phyloP scores from a whole-genome alignment of 768 basidiomycete genomes.

The Termitomyces sp. region DNA sequence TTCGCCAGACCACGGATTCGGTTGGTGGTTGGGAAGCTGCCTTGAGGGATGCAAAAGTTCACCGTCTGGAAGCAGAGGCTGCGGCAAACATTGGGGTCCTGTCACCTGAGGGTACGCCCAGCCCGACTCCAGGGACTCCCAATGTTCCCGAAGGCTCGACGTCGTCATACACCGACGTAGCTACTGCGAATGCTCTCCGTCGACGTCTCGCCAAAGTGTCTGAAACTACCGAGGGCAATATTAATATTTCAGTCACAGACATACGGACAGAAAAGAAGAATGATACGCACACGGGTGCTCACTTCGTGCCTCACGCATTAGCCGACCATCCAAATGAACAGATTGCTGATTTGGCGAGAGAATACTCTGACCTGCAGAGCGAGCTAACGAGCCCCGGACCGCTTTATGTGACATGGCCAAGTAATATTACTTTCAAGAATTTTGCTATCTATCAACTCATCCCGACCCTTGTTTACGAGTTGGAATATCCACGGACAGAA shows the following conservation, averaged over 20 bases:
- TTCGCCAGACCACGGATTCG: constrained; percentile 43
- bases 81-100: constrained; percentile 13
- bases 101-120: constrained; percentile 23
- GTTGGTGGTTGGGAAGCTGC: constrained; percentile 72
- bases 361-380: constrained; percentile 70
- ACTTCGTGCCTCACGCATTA: constrained; percentile 41
- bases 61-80: constrained; percentile 38
- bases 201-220: constrained; percentile 50
- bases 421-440: constrained; percentile 77
- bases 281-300: constrained; percentile 6
- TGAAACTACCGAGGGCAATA: constrained; percentile 19
- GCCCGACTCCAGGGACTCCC: constrained; percentile 39
- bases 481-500: constrained; percentile 93
- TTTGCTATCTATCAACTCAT: constrained; percentile 85
- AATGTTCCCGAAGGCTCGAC: constrained; percentile 39
- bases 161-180: constrained; percentile 51
- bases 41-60: constrained; percentile 42
- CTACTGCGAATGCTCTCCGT: constrained; percentile 50
- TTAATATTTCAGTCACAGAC: constrained; percentile 13
- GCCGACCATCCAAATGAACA: constrained; percentile 61
- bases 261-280: constrained; percentile 6
- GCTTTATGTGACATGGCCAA: constrained; percentile 69
- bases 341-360: constrained; percentile 68
- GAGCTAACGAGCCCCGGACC: constrained; percentile 77
- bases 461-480: constrained; percentile 92